Conservation (phyloP, 257 asterid species). For the Gentiana straminea region DNA sequence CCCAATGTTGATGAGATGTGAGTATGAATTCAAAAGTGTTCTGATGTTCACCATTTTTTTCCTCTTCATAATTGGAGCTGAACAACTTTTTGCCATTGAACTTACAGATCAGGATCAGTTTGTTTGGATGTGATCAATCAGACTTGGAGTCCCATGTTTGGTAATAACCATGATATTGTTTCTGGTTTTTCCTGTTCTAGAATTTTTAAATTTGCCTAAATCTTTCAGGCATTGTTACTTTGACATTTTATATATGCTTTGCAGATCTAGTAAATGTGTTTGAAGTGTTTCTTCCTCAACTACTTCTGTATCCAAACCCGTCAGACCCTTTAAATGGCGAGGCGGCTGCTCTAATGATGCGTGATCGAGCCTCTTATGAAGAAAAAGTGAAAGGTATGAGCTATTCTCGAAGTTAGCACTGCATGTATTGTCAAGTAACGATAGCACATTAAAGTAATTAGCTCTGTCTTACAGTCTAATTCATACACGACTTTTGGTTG, state of each 20-base stretch:
- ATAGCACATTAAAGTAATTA: too few species aligned
- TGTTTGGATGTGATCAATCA: slow-evolving; percentile 95
- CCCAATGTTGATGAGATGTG: slow-evolving; percentile 98
- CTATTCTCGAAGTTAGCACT: slow-evolving; percentile 3
- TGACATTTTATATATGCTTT: slow-evolving; percentile 1
- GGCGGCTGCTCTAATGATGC: slow-evolving; percentile 94
- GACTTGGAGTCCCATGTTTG: slow-evolving; percentile 99
- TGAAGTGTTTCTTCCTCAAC: slow-evolving; percentile 93
- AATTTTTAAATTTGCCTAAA: not conserved
- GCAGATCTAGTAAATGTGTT: slow-evolving; percentile 90
- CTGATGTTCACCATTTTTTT: not conserved
- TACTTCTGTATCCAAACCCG: slow-evolving; percentile 89
- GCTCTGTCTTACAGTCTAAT: not conserved
- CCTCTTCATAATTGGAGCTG: not conserved
- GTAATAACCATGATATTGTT: slow-evolving; percentile 23
- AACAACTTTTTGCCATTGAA: slow-evolving; percentile 5
- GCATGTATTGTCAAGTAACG: not conserved
- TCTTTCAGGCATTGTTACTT: not conserved
- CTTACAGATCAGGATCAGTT: slow-evolving; percentile 91
- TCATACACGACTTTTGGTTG: not conserved
- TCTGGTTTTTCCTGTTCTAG: not conserved
- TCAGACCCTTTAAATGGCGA: slow-evolving; percentile 95
- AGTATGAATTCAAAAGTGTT: slow-evolving; percentile 14
- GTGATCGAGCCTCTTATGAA: slow-evolving; percentile 75
- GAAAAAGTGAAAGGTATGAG: slow-evolving; percentile 73